phyloP scores from a whole-genome alignment of 139 green algal species.

The Coccomyxa sp. region DNA sequence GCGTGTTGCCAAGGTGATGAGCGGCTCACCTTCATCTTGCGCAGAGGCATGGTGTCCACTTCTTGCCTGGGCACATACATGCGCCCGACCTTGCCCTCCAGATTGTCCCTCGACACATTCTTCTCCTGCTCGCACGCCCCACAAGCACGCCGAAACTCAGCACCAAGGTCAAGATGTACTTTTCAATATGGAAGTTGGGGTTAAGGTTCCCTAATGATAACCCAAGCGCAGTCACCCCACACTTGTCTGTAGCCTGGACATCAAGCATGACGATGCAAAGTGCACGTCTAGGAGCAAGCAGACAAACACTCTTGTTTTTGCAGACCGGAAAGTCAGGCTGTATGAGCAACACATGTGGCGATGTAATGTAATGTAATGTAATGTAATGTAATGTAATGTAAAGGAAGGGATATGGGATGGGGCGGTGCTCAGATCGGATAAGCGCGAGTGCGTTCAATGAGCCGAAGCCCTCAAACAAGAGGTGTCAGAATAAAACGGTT shows the following conservation, averaged over 20 bases:
- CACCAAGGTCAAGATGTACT: too few species aligned
- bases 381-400: too few species aligned
- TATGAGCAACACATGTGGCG: too few species aligned
- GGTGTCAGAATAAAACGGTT: slow-evolving; percentile 27
- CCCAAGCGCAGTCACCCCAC: not conserved
- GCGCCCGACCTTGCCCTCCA: slow-evolving; percentile 83
- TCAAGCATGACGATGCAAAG: not conserved
- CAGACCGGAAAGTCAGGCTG: too few species aligned
- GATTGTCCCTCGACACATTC: slow-evolving; percentile 70
- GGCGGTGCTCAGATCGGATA: slow-evolving; percentile 11
- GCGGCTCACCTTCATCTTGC: slow-evolving; percentile 72
- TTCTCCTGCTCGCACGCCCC: slow-evolving; percentile 64
- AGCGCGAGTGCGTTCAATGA: slow-evolving; percentile 24
- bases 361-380: too few species aligned
- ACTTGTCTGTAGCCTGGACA: not conserved
- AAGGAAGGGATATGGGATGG: too few species aligned
- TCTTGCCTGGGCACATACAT: slow-evolving; percentile 93
- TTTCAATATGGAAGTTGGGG: too few species aligned
- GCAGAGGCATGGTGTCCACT: slow-evolving; percentile 66
- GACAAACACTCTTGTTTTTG: too few species aligned
- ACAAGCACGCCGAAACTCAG: not conserved
- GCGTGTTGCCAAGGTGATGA: not conserved
- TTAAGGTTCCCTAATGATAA: not conserved
- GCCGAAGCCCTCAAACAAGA: slow-evolving; percentile 31
- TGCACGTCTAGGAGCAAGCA: too few species aligned